Evolutionary conservation across 2,329 filamentous ascomycete species (phyloP), one percentile per base, ranked within the genome.

Genomic region (Ascochyta pisi): DNA sequence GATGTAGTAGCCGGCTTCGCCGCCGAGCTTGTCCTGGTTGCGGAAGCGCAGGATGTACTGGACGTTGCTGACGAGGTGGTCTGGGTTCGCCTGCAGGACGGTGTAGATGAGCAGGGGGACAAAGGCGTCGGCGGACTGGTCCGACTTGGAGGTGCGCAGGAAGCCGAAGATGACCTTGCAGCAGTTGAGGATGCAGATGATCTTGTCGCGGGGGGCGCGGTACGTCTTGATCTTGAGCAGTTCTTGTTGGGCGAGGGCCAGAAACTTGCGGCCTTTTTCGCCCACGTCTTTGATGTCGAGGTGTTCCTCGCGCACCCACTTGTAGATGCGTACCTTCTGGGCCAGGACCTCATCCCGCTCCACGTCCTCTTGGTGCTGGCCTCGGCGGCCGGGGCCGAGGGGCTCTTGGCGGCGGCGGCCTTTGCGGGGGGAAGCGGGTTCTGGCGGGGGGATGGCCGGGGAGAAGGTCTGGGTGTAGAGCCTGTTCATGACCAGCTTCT

Each of bases 81-180:
- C 93, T 0, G 95, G 95, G 66, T 96, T 97, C 40, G 92, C 92
- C 76, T 95, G 91, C 24, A 99, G 82, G 12, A 98, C 93, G 24
- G 96, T 95, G 67, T 96, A 98, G 54, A 99, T 99, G 52, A 99
- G 83, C 26, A 98, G 83, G 3, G 4, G 95, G 90, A 73, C 92
- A 67, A 99, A 99, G 0, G 94, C 92, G 77, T 99, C 95, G 12
- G 95, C 95, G 1, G 94, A 98, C 22, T 93, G 94, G 73, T 99
- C 95, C 1, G 89, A 90, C 76, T 96, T 96, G 49, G 91, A 88
- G 73, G 97, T 96, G 64, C 94, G 93, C 48, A 99, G 81, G 44
- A 96, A 86, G 16, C 94, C 95, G 76, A 99, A 98, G 61, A 99
- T 98, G 61, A 99, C 96, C 78, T 99, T 99, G 85, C 95, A 99